phyloP scores from a whole-genome alignment of 257 asterid species.

The Solanum neorickii region DNA sequence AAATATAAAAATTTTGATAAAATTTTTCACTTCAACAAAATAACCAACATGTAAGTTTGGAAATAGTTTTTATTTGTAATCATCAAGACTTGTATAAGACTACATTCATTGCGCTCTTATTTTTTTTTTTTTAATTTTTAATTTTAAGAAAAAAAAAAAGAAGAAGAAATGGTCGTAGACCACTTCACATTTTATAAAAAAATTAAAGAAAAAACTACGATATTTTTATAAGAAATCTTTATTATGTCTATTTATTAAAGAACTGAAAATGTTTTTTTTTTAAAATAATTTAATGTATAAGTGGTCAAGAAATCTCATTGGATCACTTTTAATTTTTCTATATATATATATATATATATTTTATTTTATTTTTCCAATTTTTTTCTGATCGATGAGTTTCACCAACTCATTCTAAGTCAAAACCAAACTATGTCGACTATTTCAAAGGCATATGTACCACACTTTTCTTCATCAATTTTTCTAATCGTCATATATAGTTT shows the following conservation, averaged over 20 bases:
- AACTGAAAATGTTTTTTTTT: too few relatives aligned
- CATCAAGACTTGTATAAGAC: background rate
- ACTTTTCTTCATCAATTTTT: background rate
- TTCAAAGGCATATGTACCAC: background rate
- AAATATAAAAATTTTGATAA: too few relatives aligned
- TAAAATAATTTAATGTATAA: too few relatives aligned
- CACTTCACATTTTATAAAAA: too few relatives aligned
- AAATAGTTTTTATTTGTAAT: background rate
- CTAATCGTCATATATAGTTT: background rate
- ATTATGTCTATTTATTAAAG: too few relatives aligned
- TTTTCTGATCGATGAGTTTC: background rate
- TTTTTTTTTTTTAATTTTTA: too few relatives aligned
- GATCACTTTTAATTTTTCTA: background rate
- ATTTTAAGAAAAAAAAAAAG: too few relatives aligned
- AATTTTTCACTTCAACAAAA: background rate
- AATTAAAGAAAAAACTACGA: too few relatives aligned
- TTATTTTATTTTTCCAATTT: too few relatives aligned
- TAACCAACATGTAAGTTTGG: background rate
- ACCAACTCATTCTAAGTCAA: background rate
- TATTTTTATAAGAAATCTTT: background rate
- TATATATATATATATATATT: too few relatives aligned
- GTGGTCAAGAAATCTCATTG: background rate
- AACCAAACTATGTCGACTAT: background rate
- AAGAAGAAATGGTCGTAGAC: background rate
- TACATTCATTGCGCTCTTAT: background rate